phyloP scores from a whole-genome alignment of 345 rosid genomes.

The Hypericum androsaemum region DNA sequence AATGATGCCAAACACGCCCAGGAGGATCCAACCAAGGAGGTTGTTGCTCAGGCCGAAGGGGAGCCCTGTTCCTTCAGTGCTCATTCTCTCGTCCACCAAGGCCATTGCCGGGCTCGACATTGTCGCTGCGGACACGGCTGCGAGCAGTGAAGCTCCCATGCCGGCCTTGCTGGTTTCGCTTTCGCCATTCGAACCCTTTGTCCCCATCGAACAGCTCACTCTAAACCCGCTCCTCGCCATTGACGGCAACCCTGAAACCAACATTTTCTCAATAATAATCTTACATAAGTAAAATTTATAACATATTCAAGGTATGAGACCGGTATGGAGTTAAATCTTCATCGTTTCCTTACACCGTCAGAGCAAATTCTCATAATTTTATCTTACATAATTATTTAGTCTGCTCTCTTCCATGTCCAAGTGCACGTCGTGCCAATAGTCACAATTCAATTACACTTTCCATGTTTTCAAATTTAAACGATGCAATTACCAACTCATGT shows the following conservation, averaged over 20 bases:
- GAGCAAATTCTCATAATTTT: too few species aligned
- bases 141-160: conserved; percentile 29
- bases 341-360: too few species aligned
- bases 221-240: conserved; percentile 37
- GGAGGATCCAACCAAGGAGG: conserved; percentile 81
- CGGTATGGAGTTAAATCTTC: too few species aligned
- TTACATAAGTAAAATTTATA: too few species aligned
- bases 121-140: conserved; percentile 47
- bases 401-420: too few species aligned
- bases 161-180: conserved; percentile 25
- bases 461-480: too few species aligned
- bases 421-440: too few species aligned
- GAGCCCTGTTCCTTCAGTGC: conserved; percentile 87
- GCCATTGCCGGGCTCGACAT: conserved; percentile 71
- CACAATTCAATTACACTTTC: too few species aligned
- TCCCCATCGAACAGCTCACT: conserved; percentile 52
- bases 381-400: too few species aligned
- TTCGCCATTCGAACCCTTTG: conserved; percentile 20
- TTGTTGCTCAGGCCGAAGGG: conserved; percentile 94
- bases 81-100: conserved; percentile 82
- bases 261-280: neutral
- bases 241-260: conserved; percentile 50
- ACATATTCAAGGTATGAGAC: too few species aligned
- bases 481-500: too few species aligned
- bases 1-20: conserved; percentile 74